These are phyloP conservation scores for Solanum piurae DNA, from an alignment of 257 asterid species.

Conservation along the genomic window DNA sequence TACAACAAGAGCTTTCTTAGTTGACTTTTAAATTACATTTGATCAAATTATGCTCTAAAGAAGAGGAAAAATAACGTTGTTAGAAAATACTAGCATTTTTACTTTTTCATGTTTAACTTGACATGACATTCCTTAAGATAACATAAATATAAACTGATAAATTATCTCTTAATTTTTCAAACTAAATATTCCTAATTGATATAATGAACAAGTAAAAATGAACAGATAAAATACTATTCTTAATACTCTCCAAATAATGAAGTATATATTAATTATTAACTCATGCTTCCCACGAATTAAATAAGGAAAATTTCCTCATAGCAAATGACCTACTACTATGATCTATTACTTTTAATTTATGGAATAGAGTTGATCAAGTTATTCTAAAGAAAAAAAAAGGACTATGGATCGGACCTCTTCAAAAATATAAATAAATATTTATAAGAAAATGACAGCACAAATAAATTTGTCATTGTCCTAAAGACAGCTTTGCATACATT, in stretches of 20 bases:
- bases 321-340: neutral
- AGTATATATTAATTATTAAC: neutral
- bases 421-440: neutral
- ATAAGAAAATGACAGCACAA: slow-evolving; percentile 1
- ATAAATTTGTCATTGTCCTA: neutral
- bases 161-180: too few species aligned
- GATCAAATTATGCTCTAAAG: neutral
- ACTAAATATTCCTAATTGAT: too few species aligned
- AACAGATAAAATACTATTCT: too few species aligned
- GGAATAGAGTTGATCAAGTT: neutral
- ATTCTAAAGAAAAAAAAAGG: neutral
- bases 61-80: too few species aligned
- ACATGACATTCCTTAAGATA: neutral
- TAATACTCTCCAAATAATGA: neutral
- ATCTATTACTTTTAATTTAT: neutral
- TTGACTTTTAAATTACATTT: neutral
- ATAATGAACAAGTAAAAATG: neutral
- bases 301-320: neutral
- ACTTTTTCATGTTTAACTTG: neutral
- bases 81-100: too few species aligned
- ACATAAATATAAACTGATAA: neutral
- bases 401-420: neutral
- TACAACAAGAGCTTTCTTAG: neutral
- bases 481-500: neutral
- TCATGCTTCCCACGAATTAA: neutral